A percentile compares a stretch with the other conserved stretches of the same genome.
Conservation (phyloP, 768 basidiomycete species). For the Russula emetica region DNA sequence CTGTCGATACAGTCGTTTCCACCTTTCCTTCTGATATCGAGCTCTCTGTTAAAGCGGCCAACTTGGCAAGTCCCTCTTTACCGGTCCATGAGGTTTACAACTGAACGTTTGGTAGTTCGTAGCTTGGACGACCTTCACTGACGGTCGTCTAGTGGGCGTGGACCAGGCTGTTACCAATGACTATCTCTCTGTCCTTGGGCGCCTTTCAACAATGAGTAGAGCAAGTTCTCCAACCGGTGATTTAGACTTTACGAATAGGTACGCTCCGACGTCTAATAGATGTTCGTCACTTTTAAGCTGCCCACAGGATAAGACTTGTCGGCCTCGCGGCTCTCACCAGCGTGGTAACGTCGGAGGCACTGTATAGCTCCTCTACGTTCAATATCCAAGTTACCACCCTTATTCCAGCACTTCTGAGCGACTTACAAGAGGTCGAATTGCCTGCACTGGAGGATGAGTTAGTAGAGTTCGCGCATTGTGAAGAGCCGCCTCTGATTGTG, state of each 20-base stretch:
- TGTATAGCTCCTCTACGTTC: slow-evolving; percentile 73
- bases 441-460: slow-evolving; percentile 65
- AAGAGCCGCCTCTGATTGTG: slow-evolving; percentile 16
- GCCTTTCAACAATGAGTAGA: slow-evolving; percentile 61
- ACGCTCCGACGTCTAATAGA: slow-evolving; percentile 16
- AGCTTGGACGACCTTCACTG: slow-evolving; percentile 89
- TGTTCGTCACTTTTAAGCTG: slow-evolving; percentile 1
- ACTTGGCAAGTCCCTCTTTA: slow-evolving; percentile 53
- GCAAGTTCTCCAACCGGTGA: slow-evolving; percentile 49
- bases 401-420: slow-evolving; percentile 64
- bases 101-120: slow-evolving; percentile 60
- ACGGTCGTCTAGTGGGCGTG: slow-evolving; percentile 76
- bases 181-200: slow-evolving; percentile 63
- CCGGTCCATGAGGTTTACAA: neutral
- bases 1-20: slow-evolving; percentile 54
- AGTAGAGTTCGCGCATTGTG: slow-evolving; percentile 30
- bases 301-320: slow-evolving; percentile 69
- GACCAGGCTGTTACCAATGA: slow-evolving; percentile 64
- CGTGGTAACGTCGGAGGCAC: slow-evolving; percentile 77
- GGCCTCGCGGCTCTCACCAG: slow-evolving; percentile 80
- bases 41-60: slow-evolving; percentile 71
- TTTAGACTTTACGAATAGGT: slow-evolving; percentile 74
- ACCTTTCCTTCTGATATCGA: slow-evolving; percentile 64
- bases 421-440: slow-evolving; percentile 60
- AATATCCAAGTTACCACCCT: slow-evolving; percentile 65